Conservation (phyloP, 2,329 filamentous ascomycete genomes). For the Cyanodermella asteris region DNA sequence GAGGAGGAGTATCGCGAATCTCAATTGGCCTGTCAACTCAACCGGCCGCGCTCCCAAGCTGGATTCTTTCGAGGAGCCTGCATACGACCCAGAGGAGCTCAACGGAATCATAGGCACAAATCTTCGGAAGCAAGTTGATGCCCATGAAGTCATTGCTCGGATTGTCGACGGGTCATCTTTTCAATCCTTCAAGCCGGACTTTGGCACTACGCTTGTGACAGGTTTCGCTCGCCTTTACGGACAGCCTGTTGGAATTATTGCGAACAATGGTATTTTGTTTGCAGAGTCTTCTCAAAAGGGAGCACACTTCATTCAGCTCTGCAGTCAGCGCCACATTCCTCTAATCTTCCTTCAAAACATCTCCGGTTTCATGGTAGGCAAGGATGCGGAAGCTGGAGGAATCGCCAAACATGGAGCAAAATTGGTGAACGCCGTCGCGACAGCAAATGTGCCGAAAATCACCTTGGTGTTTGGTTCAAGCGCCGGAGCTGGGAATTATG, state of each 20-base stretch:
- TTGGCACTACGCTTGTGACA: conserved; percentile 73
- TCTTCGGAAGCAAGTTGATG: conserved; percentile 62
- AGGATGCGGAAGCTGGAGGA: conserved; percentile 74
- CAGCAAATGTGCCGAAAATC: conserved; percentile 86
- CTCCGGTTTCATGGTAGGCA: conserved; percentile 92
- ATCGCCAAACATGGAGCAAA: conserved; percentile 98
- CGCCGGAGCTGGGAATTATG: conserved; percentile 91
- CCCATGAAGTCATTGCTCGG: conserved; percentile 76
- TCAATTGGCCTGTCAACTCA: conserved; percentile 60
- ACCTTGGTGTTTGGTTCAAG: conserved; percentile 88
- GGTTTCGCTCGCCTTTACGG: conserved; percentile 71
- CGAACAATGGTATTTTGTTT: conserved; percentile 92
- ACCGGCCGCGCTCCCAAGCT: conserved; percentile 17
- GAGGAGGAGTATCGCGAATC: conserved; percentile 60
- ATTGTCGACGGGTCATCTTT: conserved; percentile 83
- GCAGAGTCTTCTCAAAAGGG: conserved; percentile 77
- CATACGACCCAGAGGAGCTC: conserved; percentile 61
- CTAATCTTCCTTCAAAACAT: conserved; percentile 94
- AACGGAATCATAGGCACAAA: conserved; percentile 79
- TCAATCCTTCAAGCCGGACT: conserved; percentile 83
- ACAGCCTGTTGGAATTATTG: conserved; percentile 75
- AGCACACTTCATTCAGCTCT: conserved; percentile 91
- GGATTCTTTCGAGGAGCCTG: conserved; percentile 43
- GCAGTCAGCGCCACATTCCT: conserved; percentile 70
- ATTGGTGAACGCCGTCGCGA: conserved; percentile 83